Evolutionary conservation across 2,329 filamentous ascomycete genomes (phyloP).

Genomic region (Sporothrix curviconia): DNA sequence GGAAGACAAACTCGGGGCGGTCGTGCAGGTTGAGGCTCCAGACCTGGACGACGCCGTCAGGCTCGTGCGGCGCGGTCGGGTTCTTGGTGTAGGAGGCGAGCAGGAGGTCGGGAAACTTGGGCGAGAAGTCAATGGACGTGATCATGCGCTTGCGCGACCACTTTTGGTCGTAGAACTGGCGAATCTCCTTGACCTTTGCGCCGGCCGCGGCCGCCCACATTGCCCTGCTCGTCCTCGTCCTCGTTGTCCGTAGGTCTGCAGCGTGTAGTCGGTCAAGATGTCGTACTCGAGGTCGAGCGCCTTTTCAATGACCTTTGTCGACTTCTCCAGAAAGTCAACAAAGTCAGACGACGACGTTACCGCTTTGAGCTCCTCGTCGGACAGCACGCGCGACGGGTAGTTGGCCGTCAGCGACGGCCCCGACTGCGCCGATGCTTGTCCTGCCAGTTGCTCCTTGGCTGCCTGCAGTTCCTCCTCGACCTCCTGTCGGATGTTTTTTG

Average conservation of each 20-base stretch:
- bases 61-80: conserved; percentile 86
- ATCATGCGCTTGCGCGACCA: conserved; percentile 99
- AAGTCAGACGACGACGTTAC: conserved; percentile 92
- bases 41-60: conserved; percentile 86
- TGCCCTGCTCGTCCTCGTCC: conserved; percentile 77
- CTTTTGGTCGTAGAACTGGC: conserved; percentile 88
- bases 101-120: conserved; percentile 88
- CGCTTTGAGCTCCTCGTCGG: conserved; percentile 77
- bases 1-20: conserved; percentile 92
- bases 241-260: conserved; percentile 68
- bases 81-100: conserved; percentile 97
- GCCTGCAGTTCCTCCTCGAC: conserved; percentile 87
- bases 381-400: conserved; percentile 75
- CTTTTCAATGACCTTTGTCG: conserved; percentile 93
- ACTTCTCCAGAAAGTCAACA: conserved; percentile 87
- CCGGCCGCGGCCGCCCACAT: conserved; percentile 62
- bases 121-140: conserved; percentile 89
- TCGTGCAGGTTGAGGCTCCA: conserved; percentile 97
- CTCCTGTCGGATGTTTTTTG: conserved; percentile 73
- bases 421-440: conserved; percentile 41
- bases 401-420: conserved; percentile 42
- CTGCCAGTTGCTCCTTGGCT: conserved; percentile 50
- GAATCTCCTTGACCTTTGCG: conserved; percentile 76
- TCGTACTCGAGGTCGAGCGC: conserved; percentile 95
- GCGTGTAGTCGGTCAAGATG: conserved; percentile 87